Evolutionary conservation across 192 early-diverging fungal genomes (phyloP).

Genomic region (Gonapodya prolifera): DNA sequence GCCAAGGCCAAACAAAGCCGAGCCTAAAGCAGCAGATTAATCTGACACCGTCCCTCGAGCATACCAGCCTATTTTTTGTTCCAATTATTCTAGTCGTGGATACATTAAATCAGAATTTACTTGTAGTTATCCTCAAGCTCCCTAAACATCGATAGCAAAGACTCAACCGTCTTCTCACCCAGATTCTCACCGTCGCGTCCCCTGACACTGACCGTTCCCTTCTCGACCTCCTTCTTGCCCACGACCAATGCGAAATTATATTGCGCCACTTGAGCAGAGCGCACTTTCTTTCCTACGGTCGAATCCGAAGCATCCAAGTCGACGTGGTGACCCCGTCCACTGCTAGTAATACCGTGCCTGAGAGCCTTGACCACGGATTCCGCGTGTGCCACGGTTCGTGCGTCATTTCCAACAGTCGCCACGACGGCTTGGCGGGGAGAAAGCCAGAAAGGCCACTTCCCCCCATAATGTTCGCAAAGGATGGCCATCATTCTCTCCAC

Average conservation of each 20-base stretch:
- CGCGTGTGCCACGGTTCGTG: neutral
- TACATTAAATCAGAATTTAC: too few species aligned
- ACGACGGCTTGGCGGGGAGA: conserved; percentile 81
- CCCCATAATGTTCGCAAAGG: conserved; percentile 80
- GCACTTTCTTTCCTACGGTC: conserved; percentile 60
- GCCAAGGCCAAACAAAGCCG: too few species aligned
- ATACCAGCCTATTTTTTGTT: too few species aligned
- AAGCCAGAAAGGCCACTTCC: conserved; percentile 92
- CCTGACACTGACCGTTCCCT: conserved; percentile 61
- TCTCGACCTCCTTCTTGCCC: conserved; percentile 62
- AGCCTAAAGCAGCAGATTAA: too few species aligned
- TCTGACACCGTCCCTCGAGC: too few species aligned
- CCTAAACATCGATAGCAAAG: conserved; percentile 17
- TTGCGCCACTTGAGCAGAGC: conserved; percentile 63
- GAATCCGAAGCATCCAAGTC: conserved; percentile 61
- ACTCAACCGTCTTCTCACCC: conserved; percentile 44
- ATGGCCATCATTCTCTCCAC: conserved; percentile 95
- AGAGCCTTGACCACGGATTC: neutral
- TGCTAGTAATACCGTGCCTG: conserved; percentile 5
- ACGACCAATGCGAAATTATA: conserved; percentile 85
- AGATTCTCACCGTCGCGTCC: conserved; percentile 44
- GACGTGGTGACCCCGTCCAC: conserved; percentile 47
- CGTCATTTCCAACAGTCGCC: conserved; percentile 43
- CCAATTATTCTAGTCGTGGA: too few species aligned
- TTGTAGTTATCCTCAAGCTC: neutral